Percentiles rank a stretch among this genome's conserved stretches.
Evolutionary conservation across 495 filamentous ascomycete genomes (phyloP).

Genomic region (Podospora australis): DNA sequence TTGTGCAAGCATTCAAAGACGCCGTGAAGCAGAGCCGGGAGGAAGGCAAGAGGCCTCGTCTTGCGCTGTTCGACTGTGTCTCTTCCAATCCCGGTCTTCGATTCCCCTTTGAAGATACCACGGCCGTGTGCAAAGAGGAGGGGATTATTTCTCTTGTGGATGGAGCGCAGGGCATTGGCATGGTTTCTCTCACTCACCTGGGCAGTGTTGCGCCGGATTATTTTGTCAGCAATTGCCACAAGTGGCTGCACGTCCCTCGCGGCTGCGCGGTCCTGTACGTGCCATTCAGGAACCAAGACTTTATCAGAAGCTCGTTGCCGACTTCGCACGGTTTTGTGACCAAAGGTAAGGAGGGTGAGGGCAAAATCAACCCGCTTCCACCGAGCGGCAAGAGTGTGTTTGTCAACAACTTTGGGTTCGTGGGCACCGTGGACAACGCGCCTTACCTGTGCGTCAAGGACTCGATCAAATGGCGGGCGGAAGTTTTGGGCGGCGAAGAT

Average conservation of each 20-base stretch:
- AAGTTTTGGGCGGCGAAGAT: conserved; percentile 69
- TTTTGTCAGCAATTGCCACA: conserved; percentile 78
- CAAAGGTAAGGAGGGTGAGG: not conserved
- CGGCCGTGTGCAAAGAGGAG: conserved; percentile 53
- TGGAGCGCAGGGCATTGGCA: conserved; percentile 75
- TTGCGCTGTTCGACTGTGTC: conserved; percentile 78
- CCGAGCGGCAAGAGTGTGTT: conserved; percentile 47
- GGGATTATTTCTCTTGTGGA: conserved; percentile 63
- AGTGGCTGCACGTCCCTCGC: conserved; percentile 86
- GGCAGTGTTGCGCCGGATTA: conserved; percentile 66
- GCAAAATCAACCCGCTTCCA: conserved; percentile 45
- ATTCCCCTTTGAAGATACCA: conserved; percentile 69
- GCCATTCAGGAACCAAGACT: conserved; percentile 59
- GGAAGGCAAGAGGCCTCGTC: conserved; percentile 40
- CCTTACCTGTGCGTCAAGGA: conserved; percentile 67
- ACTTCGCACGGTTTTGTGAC: conserved; percentile 55
- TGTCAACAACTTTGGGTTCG: conserved; percentile 67
- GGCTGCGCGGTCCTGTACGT: conserved; percentile 77
- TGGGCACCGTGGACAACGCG: conserved; percentile 66
- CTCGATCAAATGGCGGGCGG: conserved; percentile 58
- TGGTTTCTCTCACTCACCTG: conserved; percentile 60
- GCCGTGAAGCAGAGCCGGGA: conserved; percentile 36
- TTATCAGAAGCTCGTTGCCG: conserved; percentile 70
- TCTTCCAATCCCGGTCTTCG: conserved; percentile 66
- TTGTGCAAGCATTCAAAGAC: conserved; percentile 47